Conservation (phyloP, 257 asterid genomes). For the Striga asiatica region DNA sequence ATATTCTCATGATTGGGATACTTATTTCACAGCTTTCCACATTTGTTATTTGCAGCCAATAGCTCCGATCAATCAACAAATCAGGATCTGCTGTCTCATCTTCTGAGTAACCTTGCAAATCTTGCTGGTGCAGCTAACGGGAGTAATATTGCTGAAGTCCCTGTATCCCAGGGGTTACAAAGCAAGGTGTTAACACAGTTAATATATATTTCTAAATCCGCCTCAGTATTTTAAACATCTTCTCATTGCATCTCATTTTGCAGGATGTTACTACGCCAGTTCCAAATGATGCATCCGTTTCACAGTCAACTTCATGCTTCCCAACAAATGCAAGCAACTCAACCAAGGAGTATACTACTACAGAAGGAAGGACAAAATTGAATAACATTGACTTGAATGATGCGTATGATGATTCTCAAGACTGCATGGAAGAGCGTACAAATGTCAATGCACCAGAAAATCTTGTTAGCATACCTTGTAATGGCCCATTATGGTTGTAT, state of each 20-base stretch:
- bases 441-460: too few relatives aligned
- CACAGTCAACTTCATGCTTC: too few relatives aligned
- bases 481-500: slow-evolving; percentile 36
- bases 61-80: slow-evolving; percentile 28
- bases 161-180: slow-evolving; percentile 22
- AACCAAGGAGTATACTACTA: slow-evolving; percentile 23
- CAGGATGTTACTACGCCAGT: slow-evolving; percentile 21
- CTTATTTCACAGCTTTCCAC: not conserved
- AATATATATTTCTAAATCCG: not conserved
- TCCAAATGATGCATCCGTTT: too few relatives aligned
- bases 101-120: slow-evolving; percentile 25
- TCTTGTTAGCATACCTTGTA: slow-evolving; percentile 23
- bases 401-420: slow-evolving; percentile 80
- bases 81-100: slow-evolving; percentile 34
- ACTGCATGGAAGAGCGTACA: slow-evolving; percentile 40
- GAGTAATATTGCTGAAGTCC: slow-evolving; percentile 18
- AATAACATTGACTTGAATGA: slow-evolving; percentile 63
- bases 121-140: slow-evolving; percentile 19
- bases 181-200: slow-evolving; percentile 21
- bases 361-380: slow-evolving; percentile 30
- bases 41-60: slow-evolving; percentile 23
- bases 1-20: too few relatives aligned
- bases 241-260: slow-evolving; percentile 14
- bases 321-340: too few relatives aligned
- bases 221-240: not conserved